These are phyloP conservation scores for Vitis hybrid DNA, from an alignment of 177 flowering plant genomes.

Conservation along the genomic window DNA sequence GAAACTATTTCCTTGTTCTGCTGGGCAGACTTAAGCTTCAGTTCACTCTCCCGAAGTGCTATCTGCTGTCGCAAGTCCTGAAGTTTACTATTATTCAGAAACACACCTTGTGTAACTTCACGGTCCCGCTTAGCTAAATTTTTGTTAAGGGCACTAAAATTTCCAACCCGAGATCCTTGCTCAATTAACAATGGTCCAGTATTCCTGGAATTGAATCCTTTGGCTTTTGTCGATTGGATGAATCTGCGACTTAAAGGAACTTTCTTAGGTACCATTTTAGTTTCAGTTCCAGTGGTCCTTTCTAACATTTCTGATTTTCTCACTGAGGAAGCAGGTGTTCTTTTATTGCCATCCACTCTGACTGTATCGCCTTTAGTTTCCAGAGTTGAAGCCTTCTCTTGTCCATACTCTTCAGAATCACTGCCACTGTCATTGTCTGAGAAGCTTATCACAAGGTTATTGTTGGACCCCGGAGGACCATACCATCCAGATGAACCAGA, in stretches of 20 bases:
- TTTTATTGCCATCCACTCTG: constrained; percentile 21
- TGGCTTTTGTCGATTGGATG: constrained; percentile 32
- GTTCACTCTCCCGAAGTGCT: constrained; percentile 71
- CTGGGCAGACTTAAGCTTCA: constrained; percentile 54
- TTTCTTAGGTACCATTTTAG: constrained; percentile 35
- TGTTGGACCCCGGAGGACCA: constrained; percentile 19
- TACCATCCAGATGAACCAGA: constrained; percentile 29
- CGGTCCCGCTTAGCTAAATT: constrained; percentile 25
- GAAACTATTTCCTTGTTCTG: constrained; percentile 38
- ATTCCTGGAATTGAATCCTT: constrained; percentile 32
- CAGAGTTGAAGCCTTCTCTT: constrained; percentile 14
- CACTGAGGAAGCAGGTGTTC: constrained; percentile 22
- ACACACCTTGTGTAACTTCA: constrained; percentile 32
- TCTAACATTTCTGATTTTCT: constrained; percentile 28
- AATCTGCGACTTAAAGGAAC: constrained; percentile 31
- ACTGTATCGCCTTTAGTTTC: constrained; percentile 21
- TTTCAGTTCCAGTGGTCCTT: constrained; percentile 20
- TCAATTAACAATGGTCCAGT: constrained; percentile 26
- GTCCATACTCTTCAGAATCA: constrained; percentile 47
- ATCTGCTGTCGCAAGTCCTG: constrained; percentile 75
- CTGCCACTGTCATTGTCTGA: constrained; percentile 81
- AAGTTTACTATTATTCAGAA: constrained; percentile 36
- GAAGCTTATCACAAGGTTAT: constrained; percentile 72
- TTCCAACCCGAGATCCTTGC: constrained; percentile 28
- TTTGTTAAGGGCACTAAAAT: constrained; percentile 24